phyloP scores from a whole-genome alignment of 345 rosid species.

The Eucalyptus marginata region DNA sequence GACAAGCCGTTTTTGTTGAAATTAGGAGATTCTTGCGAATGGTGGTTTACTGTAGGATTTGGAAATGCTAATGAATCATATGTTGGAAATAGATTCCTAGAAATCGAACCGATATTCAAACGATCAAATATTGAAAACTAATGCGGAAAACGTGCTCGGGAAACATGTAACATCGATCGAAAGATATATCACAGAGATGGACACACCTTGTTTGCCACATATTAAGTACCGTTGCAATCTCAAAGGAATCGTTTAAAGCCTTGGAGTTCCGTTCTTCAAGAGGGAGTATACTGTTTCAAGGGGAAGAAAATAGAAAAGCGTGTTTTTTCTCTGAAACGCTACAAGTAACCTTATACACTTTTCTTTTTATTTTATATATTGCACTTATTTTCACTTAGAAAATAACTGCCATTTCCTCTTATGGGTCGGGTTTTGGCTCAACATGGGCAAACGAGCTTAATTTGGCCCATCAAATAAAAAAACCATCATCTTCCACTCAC shows the following conservation, averaged over 20 bases:
- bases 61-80: not conserved
- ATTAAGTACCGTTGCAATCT: too few species aligned
- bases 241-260: too few species aligned
- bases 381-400: too few species aligned
- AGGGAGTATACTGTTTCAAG: too few species aligned
- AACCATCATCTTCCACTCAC: accelerated
- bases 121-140: too few species aligned
- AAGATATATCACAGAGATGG: too few species aligned
- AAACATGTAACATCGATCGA: accelerated
- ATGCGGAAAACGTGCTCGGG: accelerated
- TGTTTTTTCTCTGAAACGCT: too few species aligned
- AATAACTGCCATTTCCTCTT: too few species aligned
- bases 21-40: not conserved
- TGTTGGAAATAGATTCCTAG: not conserved
- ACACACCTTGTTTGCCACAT: accelerated
- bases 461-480: too few species aligned
- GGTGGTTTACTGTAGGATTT: not conserved
- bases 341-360: accelerated
- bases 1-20: not conserved
- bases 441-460: accelerated
- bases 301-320: too few species aligned
- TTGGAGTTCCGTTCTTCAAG: accelerated
- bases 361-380: too few species aligned
- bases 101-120: accelerated
- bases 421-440: accelerated